Percentiles rank a stretch among this genome's conserved stretches.
Evolutionary conservation across 176 grass and related monocot genomes (phyloP).

Genomic region (Rhynchospora breviuscula): DNA sequence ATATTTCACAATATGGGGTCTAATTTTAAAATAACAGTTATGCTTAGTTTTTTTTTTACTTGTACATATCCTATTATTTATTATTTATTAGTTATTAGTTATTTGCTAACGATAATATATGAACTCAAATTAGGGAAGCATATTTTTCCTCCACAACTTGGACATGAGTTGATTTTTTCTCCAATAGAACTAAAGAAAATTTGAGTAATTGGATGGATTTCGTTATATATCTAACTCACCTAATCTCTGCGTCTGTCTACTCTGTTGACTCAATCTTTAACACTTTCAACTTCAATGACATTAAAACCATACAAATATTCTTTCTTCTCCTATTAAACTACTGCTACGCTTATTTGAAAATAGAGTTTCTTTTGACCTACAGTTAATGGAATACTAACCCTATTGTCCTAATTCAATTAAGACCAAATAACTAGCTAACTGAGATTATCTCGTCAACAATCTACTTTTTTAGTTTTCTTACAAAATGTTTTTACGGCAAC

Average conservation of each 20-base stretch:
- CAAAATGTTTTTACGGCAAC: not conserved
- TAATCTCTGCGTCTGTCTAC: not conserved
- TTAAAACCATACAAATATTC: not conserved
- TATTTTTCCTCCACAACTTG: not conserved
- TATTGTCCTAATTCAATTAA: not conserved
- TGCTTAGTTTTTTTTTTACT: not conserved
- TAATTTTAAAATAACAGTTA: not conserved
- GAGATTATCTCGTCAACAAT: not conserved
- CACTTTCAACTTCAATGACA: not conserved
- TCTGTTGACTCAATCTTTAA: not conserved
- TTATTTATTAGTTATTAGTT: not conserved
- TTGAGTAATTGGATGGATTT: not conserved
- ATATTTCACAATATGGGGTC: not conserved
- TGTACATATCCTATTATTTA: not conserved
- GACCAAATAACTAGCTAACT: conserved; percentile 3
- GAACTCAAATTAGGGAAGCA: not conserved
- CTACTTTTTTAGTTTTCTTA: not conserved
- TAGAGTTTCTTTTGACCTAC: not conserved
- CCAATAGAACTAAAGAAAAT: not conserved
- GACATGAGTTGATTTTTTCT: not conserved
- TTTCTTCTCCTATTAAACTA: not conserved
- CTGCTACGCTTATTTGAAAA: not conserved
- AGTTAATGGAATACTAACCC: conserved; percentile 5
- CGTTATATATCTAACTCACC: not conserved
- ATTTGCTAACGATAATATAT: not conserved